These are phyloP conservation scores for Trebouxiophyceae sp. DNA, from an alignment of 163 green algal species.

Conservation along the genomic window DNA sequence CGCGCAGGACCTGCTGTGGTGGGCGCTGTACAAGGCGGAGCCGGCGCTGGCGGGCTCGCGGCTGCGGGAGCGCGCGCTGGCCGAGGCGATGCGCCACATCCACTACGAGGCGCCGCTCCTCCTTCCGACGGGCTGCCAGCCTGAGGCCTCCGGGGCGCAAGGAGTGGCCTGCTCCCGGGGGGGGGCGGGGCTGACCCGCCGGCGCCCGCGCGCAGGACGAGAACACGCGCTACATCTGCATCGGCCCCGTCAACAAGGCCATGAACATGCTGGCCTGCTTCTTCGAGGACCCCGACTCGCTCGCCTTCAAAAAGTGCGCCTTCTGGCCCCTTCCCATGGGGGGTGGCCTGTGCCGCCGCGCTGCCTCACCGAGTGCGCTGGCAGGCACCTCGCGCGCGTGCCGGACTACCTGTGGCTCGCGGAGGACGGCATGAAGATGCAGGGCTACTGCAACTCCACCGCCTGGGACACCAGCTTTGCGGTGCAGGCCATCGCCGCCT, in stretches of 20 bases:
- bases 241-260: slow-evolving; percentile 98
- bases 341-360: too few relatives aligned
- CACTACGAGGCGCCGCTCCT: slow-evolving; percentile 78
- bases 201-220: slow-evolving; percentile 84
- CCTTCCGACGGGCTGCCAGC: background rate
- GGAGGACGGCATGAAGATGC: slow-evolving; percentile 99
- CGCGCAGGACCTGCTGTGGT: slow-evolving; percentile 92
- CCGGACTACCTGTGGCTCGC: slow-evolving; percentile 97
- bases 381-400: slow-evolving; percentile 75
- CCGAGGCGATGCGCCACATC: slow-evolving; percentile 86
- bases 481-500: slow-evolving; percentile 74
- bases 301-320: slow-evolving; percentile 69
- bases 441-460: slow-evolving; percentile 97
- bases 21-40: slow-evolving; percentile 79
- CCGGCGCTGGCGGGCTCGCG: slow-evolving; percentile 60
- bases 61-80: slow-evolving; percentile 68
- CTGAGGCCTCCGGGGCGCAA: background rate
- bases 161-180: background rate
- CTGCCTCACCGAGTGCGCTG: too few relatives aligned
- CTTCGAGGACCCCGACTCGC: slow-evolving; percentile 76
- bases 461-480: slow-evolving; percentile 96
- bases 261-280: slow-evolving; percentile 97
- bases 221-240: slow-evolving; percentile 97
- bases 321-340: too few relatives aligned
- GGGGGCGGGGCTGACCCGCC: too few relatives aligned